A percentile compares a stretch with the other conserved stretches of the same genome.
Evolutionary conservation across 805 yeast genomes (phyloP).

Genomic region (Cyberlindnera veronae): DNA sequence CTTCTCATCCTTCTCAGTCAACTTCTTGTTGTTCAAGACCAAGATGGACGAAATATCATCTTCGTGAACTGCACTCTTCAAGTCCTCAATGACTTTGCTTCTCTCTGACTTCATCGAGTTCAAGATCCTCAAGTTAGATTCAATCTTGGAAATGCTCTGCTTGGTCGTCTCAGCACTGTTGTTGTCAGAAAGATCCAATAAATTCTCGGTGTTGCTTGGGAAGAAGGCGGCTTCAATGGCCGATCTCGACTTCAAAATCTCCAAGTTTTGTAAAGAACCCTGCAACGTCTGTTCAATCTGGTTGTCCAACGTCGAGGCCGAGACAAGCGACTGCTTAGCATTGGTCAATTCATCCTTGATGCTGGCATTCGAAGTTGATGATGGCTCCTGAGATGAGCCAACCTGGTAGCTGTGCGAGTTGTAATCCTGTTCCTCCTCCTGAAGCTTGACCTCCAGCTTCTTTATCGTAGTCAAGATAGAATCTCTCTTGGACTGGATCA

Average conservation of each 20-base stretch:
- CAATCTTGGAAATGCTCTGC: constrained; percentile 45
- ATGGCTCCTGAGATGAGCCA: constrained; percentile 33
- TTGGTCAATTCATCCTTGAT: constrained; percentile 56
- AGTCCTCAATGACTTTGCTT: constrained; percentile 51
- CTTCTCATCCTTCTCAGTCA: constrained; percentile 51
- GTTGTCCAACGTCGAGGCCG: constrained; percentile 59
- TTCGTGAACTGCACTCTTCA: constrained; percentile 65
- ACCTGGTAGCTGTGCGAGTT: constrained; percentile 33
- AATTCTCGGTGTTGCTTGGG: constrained; percentile 34
- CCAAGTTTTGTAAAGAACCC: constrained; percentile 39
- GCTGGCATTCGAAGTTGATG: constrained; percentile 33
- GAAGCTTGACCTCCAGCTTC: constrained; percentile 33
- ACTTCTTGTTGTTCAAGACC: constrained; percentile 51
- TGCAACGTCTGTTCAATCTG: constrained; percentile 48
- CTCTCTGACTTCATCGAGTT: constrained; percentile 64
- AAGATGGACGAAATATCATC: constrained; percentile 84
- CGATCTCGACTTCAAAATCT: constrained; percentile 43
- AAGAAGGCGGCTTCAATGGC: constrained; percentile 25
- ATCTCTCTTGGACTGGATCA: constrained; percentile 31
- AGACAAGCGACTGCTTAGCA: constrained; percentile 55
- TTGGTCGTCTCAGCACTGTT: constrained; percentile 29
- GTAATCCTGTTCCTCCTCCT: constrained; percentile 36
- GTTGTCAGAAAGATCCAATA: constrained; percentile 68
- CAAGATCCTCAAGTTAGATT: constrained; percentile 57
- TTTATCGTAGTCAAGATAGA: constrained; percentile 36